phyloP scores from a whole-genome alignment of 352 stramenopile species.

The Phytophthora capsici region DNA sequence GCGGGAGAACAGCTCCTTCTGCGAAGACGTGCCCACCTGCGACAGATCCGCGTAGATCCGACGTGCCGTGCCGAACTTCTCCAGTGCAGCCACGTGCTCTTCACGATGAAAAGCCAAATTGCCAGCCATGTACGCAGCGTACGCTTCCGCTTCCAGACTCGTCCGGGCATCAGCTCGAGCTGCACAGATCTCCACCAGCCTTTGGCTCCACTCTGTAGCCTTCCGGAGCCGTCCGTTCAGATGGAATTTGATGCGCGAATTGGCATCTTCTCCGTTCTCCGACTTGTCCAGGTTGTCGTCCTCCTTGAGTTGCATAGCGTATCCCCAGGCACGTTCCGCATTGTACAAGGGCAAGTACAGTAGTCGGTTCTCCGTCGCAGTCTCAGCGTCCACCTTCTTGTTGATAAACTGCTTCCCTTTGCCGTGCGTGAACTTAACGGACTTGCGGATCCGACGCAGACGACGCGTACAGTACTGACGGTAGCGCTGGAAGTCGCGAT shows the following conservation, averaged over 20 bases:
- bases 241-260: slow-evolving; percentile 91
- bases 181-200: slow-evolving; percentile 79
- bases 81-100: slow-evolving; percentile 80
- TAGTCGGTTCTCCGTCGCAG: slow-evolving; percentile 65
- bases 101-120: slow-evolving; percentile 91
- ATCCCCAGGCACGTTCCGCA: slow-evolving; percentile 91
- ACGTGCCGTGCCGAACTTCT: slow-evolving; percentile 80
- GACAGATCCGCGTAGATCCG: slow-evolving; percentile 87
- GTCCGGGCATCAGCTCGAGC: slow-evolving; percentile 85
- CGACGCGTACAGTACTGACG: slow-evolving; percentile 90
- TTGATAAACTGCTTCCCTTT: slow-evolving; percentile 85
- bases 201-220: slow-evolving; percentile 86
- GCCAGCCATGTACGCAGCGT: slow-evolving; percentile 88
- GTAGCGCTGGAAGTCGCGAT: slow-evolving; percentile 93
- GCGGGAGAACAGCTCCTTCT: slow-evolving; percentile 81
- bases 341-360: slow-evolving; percentile 92
- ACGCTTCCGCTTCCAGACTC: slow-evolving; percentile 89
- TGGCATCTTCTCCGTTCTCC: slow-evolving; percentile 85
- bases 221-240: slow-evolving; percentile 88
- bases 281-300: slow-evolving; percentile 89
- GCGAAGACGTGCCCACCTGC: slow-evolving; percentile 79
- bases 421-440: slow-evolving; percentile 88
- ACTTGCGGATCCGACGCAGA: slow-evolving; percentile 88
- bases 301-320: slow-evolving; percentile 92
- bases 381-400: slow-evolving; percentile 89